phyloP scores from a whole-genome alignment of 208 protist genomes.

The Herpetomonas samuelpessoai region DNA sequence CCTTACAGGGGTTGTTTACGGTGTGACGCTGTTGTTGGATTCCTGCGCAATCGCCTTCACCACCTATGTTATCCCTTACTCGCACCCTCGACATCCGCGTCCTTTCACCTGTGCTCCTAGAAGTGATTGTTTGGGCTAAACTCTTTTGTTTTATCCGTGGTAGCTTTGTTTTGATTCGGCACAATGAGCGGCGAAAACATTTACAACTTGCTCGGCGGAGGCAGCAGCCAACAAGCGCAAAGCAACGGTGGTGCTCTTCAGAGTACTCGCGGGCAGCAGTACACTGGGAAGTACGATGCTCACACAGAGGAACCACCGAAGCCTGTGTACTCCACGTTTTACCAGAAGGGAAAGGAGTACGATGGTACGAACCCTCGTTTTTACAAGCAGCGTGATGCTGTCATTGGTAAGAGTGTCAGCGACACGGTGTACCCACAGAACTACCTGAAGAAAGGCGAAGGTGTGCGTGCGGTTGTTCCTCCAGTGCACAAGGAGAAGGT shows the following conservation, averaged over 20 bases:
- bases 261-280: constrained; percentile 13
- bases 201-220: constrained; percentile 37
- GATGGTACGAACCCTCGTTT: constrained; percentile 75
- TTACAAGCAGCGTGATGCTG: constrained; percentile 77
- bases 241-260: too few relatives aligned
- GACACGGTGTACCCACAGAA: constrained; percentile 67
- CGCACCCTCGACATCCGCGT: too few relatives aligned
- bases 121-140: too few relatives aligned
- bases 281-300: constrained; percentile 71
- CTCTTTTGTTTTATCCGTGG: too few relatives aligned
- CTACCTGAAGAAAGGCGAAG: constrained; percentile 71
- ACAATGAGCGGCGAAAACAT: constrained; percentile 76
- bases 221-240: constrained; percentile 12
- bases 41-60: too few relatives aligned
- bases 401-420: constrained; percentile 74
- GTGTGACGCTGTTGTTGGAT: too few relatives aligned
- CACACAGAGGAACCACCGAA: constrained; percentile 61
- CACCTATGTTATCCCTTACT: too few relatives aligned
- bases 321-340: constrained; percentile 84
- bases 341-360: constrained; percentile 77
- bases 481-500: constrained; percentile 70
- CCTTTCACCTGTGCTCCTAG: too few relatives aligned
- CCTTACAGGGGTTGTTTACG: too few relatives aligned
- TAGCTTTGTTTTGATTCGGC: too few relatives aligned
- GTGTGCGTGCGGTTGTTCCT: constrained; percentile 49